These are phyloP conservation scores for Termitomyces eurrhizus DNA, from an alignment of 768 basidiomycete species.

Conservation along the genomic window DNA sequence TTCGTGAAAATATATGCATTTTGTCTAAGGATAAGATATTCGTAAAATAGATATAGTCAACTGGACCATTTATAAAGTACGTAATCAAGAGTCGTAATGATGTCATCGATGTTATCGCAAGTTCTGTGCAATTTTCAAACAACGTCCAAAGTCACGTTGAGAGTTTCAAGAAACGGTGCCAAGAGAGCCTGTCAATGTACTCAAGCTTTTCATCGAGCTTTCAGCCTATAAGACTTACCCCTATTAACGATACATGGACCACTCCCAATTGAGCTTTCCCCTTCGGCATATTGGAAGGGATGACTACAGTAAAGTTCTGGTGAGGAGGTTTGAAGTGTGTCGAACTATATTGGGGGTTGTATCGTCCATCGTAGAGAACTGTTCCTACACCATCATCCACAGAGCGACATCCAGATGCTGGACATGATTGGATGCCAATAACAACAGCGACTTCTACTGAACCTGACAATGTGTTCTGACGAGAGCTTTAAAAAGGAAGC, in stretches of 20 bases:
- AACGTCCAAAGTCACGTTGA: slow-evolving; percentile 29
- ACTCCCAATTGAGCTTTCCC: slow-evolving; percentile 36
- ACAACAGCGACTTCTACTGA: slow-evolving; percentile 44
- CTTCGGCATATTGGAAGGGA: slow-evolving; percentile 26
- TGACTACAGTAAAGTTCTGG: slow-evolving; percentile 39
- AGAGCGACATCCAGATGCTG: slow-evolving; percentile 18
- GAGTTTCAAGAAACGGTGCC: slow-evolving; percentile 25
- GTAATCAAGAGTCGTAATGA: slow-evolving; percentile 19
- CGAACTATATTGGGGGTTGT: slow-evolving; percentile 30
- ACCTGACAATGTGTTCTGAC: slow-evolving; percentile 32
- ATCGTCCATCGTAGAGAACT: slow-evolving; percentile 46
- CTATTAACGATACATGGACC: slow-evolving; percentile 33
- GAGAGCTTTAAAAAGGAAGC: background rate
- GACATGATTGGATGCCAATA: slow-evolving; percentile 38
- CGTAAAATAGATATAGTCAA: no score
- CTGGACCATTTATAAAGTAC: background rate
- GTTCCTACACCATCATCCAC: slow-evolving; percentile 30
- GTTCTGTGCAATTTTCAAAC: slow-evolving; percentile 9
- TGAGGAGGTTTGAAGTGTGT: slow-evolving; percentile 26
- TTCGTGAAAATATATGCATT: no score
- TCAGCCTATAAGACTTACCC: slow-evolving; percentile 27
- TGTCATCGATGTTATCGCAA: background rate
- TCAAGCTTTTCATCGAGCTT: background rate
- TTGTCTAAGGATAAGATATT: no score
- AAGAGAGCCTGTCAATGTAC: slow-evolving; percentile 26